These are phyloP conservation scores for Corchorus olitorius DNA, from an alignment of 345 rosid species.

Conservation along the genomic window DNA sequence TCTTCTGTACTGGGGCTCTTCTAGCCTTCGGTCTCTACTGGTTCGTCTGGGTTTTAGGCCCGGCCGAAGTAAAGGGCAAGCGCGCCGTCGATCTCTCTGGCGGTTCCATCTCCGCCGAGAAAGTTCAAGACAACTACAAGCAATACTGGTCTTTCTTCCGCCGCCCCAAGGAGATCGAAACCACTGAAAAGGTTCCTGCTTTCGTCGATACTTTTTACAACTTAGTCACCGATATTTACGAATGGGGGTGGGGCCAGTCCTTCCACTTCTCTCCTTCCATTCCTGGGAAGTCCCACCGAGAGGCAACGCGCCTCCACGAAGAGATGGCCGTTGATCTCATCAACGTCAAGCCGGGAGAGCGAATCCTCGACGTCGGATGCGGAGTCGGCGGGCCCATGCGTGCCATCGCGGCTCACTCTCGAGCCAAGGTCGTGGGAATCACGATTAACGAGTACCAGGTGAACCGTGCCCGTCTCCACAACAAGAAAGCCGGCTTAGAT, in stretches of 20 bases:
- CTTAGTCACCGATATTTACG: slow-evolving; percentile 92
- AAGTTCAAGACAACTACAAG: slow-evolving; percentile 73
- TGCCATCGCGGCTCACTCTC: slow-evolving; percentile 93
- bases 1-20: slow-evolving; percentile 71
- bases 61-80: slow-evolving; percentile 80
- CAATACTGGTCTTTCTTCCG: slow-evolving; percentile 89
- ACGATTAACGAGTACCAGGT: slow-evolving; percentile 98
- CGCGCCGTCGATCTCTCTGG: slow-evolving; percentile 80
- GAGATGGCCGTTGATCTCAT: slow-evolving; percentile 87
- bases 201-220: slow-evolving; percentile 95
- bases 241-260: slow-evolving; percentile 99
- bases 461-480: slow-evolving; percentile 78
- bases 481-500: slow-evolving; percentile 85
- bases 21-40: slow-evolving; percentile 77
- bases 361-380: slow-evolving; percentile 87
- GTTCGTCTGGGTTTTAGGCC: slow-evolving; percentile 87
- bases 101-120: slow-evolving; percentile 89
- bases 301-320: slow-evolving; percentile 87
- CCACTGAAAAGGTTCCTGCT: slow-evolving; percentile 80
- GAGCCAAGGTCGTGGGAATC: slow-evolving; percentile 82
- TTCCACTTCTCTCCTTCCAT: slow-evolving; percentile 94
- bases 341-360: slow-evolving; percentile 51
- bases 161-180: slow-evolving; percentile 83
- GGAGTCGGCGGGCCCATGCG: slow-evolving; percentile 99
- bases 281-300: slow-evolving; percentile 76